Evolutionary conservation across 2,329 filamentous ascomycete genomes (phyloP), one percentile per base, ranked within the genome.

Genomic region (Rutstroemia sp.): DNA sequence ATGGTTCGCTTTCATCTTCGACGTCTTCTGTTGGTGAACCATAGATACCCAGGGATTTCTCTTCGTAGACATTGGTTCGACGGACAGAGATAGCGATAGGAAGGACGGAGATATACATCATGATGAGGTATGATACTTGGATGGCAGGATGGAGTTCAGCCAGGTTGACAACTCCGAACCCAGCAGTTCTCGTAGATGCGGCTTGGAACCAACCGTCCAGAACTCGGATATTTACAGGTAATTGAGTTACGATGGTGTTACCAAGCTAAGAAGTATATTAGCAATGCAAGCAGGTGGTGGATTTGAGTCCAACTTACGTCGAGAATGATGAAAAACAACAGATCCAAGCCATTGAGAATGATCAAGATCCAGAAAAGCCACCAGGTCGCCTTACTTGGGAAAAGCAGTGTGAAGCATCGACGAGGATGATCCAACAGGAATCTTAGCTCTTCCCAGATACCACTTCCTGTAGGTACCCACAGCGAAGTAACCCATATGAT

Each of bases 51-150:
- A 94, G 79, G 0, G 86, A 89, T 62, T 86, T 89, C 69, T 97
- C 92, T 72, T 96, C 92, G 74, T 97, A 97, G 2, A 96, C 92
- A 69, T 97, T 97, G 57, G 92, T 96, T 61, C 89, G 80, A 53
- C 92, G 90, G 65, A 97, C 88, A 6, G 89, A 94, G 66, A 97
- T 97, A 68, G 94, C 92, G 64, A 97, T 95, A 5, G 92, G 92
- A 65, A 96, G 95, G 58, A 96, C 89, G 57, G 92, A 96, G 60
- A 97, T 96, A 72, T 97, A 97, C 94, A 97, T 97, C 94, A 97
- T 97, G 71, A 97, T 86, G 72, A 97, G 77, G 73, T 96, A 97
- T 23, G 91, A 89, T 14, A 95, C 90, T 66, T 96, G 92, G 57
- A 96, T 89, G 3, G 88, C 94, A 1, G 94, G 92, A 63, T 97